Percentiles rank a stretch among this genome's conserved stretches.
These are phyloP conservation scores for Dendrostoma leiphaemia DNA, from an alignment of 2,329 filamentous ascomycete species.

Conservation along the genomic window DNA sequence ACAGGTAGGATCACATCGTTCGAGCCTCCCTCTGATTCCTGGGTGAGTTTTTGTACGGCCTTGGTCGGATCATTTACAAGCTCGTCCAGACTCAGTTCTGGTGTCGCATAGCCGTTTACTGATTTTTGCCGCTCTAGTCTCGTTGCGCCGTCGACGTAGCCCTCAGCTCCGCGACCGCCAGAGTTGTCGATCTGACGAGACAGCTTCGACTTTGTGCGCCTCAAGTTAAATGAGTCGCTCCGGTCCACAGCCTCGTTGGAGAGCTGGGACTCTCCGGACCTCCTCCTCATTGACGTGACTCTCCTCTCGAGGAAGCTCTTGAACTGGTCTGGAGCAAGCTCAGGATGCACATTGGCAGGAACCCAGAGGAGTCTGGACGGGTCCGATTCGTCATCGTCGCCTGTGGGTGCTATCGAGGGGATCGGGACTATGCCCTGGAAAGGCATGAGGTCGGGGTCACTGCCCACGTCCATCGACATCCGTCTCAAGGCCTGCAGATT, in stretches of 20 bases:
- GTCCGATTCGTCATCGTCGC: conserved; percentile 80
- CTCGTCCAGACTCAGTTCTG: conserved; percentile 72
- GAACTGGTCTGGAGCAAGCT: conserved; percentile 93
- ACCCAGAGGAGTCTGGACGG: conserved; percentile 92
- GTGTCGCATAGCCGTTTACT: conserved; percentile 47
- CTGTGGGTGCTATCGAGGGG: conserved; percentile 68
- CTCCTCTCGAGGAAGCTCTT: conserved; percentile 94
- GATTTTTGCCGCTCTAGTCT: conserved; percentile 73
- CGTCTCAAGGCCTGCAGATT: conserved; percentile 87
- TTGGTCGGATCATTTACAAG: conserved; percentile 77
- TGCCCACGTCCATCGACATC: conserved; percentile 88
- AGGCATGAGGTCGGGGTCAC: conserved; percentile 73
- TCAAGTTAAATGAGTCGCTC: conserved; percentile 39
- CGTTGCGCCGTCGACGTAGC: conserved; percentile 82
- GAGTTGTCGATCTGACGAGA: conserved; percentile 85
- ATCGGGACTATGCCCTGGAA: conserved; percentile 68
- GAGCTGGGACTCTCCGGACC: conserved; percentile 71
- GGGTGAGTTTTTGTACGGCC: conserved; percentile 66
- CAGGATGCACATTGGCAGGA: conserved; percentile 88
- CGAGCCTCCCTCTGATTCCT: conserved; percentile 39
- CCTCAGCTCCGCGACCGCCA: conserved; percentile 52
- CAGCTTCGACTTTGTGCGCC: conserved; percentile 92
- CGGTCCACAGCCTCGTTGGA: conserved; percentile 36
- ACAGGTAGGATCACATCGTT: conserved; percentile 85
- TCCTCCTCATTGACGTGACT: conserved; percentile 82